These are phyloP conservation scores for Yarrowia deformans DNA, from an alignment of 805 yeast genomes.

Conservation along the genomic window DNA sequence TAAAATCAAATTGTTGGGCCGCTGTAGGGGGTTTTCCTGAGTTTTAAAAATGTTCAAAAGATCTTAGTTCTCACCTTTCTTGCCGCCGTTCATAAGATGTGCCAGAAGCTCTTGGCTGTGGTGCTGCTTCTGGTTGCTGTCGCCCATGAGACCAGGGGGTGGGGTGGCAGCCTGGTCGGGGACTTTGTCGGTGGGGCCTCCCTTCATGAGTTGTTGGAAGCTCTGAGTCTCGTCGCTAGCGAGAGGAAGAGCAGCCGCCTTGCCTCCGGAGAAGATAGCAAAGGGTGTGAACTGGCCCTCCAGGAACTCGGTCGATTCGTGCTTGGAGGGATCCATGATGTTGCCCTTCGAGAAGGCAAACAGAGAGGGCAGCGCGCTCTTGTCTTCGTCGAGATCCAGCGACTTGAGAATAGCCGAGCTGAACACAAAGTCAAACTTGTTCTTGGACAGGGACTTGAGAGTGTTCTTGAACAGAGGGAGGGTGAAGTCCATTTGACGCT, in stretches of 20 bases:
- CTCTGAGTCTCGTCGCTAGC: slow-evolving; percentile 27
- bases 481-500: slow-evolving; percentile 56
- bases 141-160: slow-evolving; percentile 38
- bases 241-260: slow-evolving; percentile 27
- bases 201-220: slow-evolving; percentile 31
- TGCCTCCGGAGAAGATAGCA: slow-evolving; percentile 17
- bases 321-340: slow-evolving; percentile 30
- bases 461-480: slow-evolving; percentile 60
- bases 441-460: slow-evolving; percentile 38
- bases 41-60: slow-evolving; percentile 36
- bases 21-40: slow-evolving; percentile 36
- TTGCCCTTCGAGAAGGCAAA: slow-evolving; percentile 36
- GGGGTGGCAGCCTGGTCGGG: slow-evolving; percentile 39
- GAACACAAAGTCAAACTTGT: slow-evolving; percentile 36
- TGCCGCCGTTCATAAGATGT: slow-evolving; percentile 40
- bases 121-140: slow-evolving; percentile 32
- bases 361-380: slow-evolving; percentile 6
- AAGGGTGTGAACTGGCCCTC: slow-evolving; percentile 36
- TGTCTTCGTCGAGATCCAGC: slow-evolving; percentile 21
- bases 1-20: slow-evolving; percentile 40
- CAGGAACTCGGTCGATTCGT: slow-evolving; percentile 20
- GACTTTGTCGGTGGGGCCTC: slow-evolving; percentile 28
- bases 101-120: slow-evolving; percentile 40
- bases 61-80: slow-evolving; percentile 39
- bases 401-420: slow-evolving; percentile 24